Evolutionary conservation across 2,329 filamentous ascomycete genomes (phyloP), one percentile per base, ranked within the genome.

Genomic region (Neophaeococcomyces aloes): DNA sequence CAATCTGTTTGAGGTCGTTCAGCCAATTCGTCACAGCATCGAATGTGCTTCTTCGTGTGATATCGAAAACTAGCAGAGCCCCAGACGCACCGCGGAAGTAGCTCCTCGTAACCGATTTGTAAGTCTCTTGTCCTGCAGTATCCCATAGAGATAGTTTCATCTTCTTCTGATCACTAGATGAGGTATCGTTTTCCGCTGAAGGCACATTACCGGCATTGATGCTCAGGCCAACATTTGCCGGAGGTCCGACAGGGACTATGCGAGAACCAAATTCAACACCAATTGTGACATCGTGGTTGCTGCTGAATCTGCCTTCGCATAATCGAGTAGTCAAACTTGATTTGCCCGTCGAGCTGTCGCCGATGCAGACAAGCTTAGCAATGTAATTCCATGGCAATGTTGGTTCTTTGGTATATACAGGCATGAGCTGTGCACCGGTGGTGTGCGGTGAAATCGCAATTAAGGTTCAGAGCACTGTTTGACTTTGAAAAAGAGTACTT

Each of bases 331-430:
- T 94, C 56, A 95, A 78, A 62, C 74, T 78, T 45, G 86, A 94
- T 72, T 98, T 98, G 59, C 91, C 91, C 61, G 86, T 53, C 17
- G 37, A 33, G 18, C 53, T 55, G 43, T 96, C 91, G 64, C 91
- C 91, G 59, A 98, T 87, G 69, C 86, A 94, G 61, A 96, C 89
- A 57, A 98, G 85, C 68, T 98, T 98, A 65, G 89, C 88, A 62
- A 96, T 98, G 71, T 93, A 96, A 70, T 96, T 87, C 89, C 89
- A 96, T 65, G 86, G 82, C 59, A 80, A 75, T 18, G 53, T 43
- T 13, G 54, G 50, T 29, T 41, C 46, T 14, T 47, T 46, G 18
- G 44, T 47, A 39, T 51, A 41, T 37, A 27, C 47, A 61, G 53
- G 53, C 51, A 53, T 51, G 18, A 43, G 40, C 40, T 41, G 29